phyloP scores from a whole-genome alignment of 2,329 filamentous ascomycete genomes.

The Elsinoe fawcettii region DNA sequence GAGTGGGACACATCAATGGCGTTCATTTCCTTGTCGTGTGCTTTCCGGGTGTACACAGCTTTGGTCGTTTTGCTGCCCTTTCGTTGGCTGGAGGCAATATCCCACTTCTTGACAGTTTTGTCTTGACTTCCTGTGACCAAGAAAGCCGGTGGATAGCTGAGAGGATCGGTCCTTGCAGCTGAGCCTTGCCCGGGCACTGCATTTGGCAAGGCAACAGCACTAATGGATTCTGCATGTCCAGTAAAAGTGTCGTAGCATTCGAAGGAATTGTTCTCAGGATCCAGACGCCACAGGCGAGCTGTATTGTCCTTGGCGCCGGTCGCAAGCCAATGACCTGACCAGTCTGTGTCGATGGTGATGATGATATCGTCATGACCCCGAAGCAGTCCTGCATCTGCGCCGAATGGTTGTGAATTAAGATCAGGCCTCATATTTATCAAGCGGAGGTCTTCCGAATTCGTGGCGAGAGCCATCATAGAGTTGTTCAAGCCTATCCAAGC shows the following conservation, averaged over 20 bases:
- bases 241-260: constrained; percentile 75
- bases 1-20: constrained; percentile 67
- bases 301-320: constrained; percentile 97
- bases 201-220: constrained; percentile 77
- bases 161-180: constrained; percentile 61
- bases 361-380: constrained; percentile 93
- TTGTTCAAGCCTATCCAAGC: constrained; percentile 74
- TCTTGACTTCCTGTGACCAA: constrained; percentile 91
- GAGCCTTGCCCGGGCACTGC: constrained; percentile 59
- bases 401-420: constrained; percentile 58
- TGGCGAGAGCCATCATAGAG: constrained; percentile 80
- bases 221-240: constrained; percentile 88
- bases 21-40: constrained; percentile 98
- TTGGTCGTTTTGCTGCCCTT: constrained; percentile 32
- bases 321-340: constrained; percentile 94
- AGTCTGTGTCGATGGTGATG: constrained; percentile 87
- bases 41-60: constrained; percentile 76
- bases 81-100: constrained; percentile 53
- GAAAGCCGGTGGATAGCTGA: constrained; percentile 73
- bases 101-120: constrained; percentile 91
- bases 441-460: constrained; percentile 88
- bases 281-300: constrained; percentile 81
- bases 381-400: constrained; percentile 76
- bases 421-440: constrained; percentile 61
- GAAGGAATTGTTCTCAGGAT: constrained; percentile 65